A percentile compares a stretch with the other conserved stretches of the same genome.
phyloP scores from a whole-genome alignment of 306 rosid genomes.

The Corylus americana region DNA sequence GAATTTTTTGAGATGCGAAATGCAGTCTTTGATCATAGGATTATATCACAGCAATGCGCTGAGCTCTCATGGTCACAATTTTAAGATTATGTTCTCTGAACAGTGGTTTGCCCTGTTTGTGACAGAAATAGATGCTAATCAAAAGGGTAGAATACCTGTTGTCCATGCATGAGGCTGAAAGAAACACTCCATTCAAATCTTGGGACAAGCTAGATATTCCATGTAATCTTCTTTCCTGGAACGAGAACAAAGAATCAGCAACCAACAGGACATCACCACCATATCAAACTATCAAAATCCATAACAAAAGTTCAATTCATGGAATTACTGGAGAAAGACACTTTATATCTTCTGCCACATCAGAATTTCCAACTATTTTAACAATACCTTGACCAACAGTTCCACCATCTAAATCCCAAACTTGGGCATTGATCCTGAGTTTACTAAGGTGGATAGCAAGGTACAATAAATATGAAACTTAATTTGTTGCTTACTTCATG shows the following conservation, averaged over 20 bases:
- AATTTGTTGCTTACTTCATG: constrained; percentile 12
- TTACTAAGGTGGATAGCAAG: neutral
- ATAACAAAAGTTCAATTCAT: neutral
- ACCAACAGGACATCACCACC: constrained; percentile 5
- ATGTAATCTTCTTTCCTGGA: constrained; percentile 74
- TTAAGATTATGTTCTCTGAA: neutral
- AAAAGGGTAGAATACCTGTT: constrained; percentile 52
- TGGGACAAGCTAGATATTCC: constrained; percentile 97
- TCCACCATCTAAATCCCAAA: neutral
- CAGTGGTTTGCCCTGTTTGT: constrained; percentile 7
- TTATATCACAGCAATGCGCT: neutral
- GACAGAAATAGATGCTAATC: neutral
- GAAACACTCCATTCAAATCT: constrained; percentile 73
- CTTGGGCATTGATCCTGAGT: neutral
- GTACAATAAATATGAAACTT: constrained; percentile 9
- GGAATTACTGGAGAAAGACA: neutral
- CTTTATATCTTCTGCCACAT: neutral
- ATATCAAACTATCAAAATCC: constrained; percentile 13
- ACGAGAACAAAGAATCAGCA: constrained; percentile 18
- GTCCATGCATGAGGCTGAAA: constrained; percentile 96
- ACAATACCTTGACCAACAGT: neutral
- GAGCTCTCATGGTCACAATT: neutral
- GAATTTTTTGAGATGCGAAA: neutral
- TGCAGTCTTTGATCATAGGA: neutral
- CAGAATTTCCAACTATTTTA: neutral